Conservation (phyloP, 495 filamentous ascomycete species). For the Xylaria venustula region DNA sequence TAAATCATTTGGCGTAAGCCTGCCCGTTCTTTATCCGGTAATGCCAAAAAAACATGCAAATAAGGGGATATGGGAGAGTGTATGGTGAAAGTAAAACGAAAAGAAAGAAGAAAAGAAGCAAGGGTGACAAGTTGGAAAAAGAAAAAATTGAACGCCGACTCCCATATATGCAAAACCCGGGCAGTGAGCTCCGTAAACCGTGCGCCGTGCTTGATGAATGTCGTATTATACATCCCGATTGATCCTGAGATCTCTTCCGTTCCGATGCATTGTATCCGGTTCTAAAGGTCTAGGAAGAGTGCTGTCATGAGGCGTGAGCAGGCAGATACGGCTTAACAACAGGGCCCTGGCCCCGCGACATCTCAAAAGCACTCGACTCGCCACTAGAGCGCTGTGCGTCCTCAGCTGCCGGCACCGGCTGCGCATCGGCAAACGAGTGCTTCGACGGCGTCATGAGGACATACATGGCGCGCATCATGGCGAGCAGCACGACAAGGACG, state of each 20-base stretch:
- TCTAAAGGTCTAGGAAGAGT: too few relatives aligned
- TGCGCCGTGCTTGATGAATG: background rate
- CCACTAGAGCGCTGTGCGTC: background rate
- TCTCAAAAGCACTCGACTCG: background rate
- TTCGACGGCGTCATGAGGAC: constrained; percentile 38
- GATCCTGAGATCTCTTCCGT: background rate
- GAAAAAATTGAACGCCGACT: too few relatives aligned
- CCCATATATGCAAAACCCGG: background rate
- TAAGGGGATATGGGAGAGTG: background rate
- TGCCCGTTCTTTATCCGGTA: background rate
- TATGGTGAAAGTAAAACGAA: background rate
- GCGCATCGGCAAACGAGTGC: constrained; percentile 5
- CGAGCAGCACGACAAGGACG: constrained; percentile 72
- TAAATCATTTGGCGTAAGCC: constrained; percentile 3
- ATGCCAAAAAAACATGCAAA: background rate
- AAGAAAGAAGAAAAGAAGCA: background rate
- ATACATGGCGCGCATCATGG: constrained; percentile 62
- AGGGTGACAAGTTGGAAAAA: too few relatives aligned
- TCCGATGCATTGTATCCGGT: background rate
- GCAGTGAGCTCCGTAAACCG: background rate
- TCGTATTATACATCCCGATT: background rate
- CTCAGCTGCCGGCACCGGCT: background rate
- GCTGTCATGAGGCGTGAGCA: background rate
- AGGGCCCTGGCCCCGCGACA: background rate
- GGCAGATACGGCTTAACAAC: background rate